phyloP scores from a whole-genome alignment of 2,329 filamentous ascomycete species.

The Fusarium liriodendri region DNA sequence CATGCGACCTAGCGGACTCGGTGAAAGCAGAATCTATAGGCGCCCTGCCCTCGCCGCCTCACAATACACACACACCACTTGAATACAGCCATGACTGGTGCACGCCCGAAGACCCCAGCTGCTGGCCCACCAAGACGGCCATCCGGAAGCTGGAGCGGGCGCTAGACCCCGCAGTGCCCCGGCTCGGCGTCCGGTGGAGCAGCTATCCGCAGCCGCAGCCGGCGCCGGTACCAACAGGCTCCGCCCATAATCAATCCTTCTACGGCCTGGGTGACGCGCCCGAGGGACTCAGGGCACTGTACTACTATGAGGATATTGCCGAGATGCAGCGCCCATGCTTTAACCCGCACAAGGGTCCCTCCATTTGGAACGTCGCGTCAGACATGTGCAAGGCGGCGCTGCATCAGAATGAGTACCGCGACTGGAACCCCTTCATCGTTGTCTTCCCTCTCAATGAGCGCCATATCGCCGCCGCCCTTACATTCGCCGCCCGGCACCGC shows the following conservation, averaged over 20 bases:
- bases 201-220: conserved; percentile 17
- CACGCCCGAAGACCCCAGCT: neutral
- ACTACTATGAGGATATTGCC: neutral
- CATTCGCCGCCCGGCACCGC: conserved; percentile 9
- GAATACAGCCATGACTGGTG: neutral
- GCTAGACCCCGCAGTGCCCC: conserved; percentile 5
- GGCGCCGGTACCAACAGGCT: conserved; percentile 8
- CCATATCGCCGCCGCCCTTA: conserved; percentile 10
- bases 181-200: conserved; percentile 11
- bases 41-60: neutral
- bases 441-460: conserved; percentile 18
- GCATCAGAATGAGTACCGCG: conserved; percentile 12
- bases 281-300: neutral
- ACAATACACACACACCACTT: neutral
- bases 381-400: conserved; percentile 6
- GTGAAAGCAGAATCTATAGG: neutral
- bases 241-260: neutral
- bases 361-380: neutral
- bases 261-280: neutral
- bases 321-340: neutral
- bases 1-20: neutral
- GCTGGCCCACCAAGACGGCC: conserved; percentile 2
- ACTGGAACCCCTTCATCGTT: conserved; percentile 16
- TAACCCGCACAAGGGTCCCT: neutral
- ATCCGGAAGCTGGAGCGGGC: neutral